Percentiles rank a stretch among this genome's conserved stretches.
Conservation (phyloP, 345 rosid species). For the Syzygium oleosum region DNA sequence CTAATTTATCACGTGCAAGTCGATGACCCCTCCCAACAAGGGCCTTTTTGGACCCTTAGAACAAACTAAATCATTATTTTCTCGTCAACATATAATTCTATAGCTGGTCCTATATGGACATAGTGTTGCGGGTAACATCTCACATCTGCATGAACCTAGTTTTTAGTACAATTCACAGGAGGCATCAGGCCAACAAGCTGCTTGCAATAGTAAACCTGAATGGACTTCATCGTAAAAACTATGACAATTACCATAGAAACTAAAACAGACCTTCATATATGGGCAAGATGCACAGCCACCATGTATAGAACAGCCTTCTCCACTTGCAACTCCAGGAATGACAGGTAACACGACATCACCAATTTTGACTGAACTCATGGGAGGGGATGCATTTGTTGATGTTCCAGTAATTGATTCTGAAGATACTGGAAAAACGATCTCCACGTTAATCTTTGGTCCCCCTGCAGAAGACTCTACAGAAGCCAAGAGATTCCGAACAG, state of each 20-base stretch:
- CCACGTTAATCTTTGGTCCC: slow-evolving; percentile 55
- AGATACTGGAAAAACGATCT: slow-evolving; percentile 92
- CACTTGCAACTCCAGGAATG: slow-evolving; percentile 87
- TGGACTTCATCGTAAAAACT: neutral
- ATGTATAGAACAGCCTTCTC: slow-evolving; percentile 92
- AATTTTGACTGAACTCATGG: slow-evolving; percentile 19
- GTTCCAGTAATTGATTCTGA: slow-evolving; percentile 74
- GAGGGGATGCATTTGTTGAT: slow-evolving; percentile 31
- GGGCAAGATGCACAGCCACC: slow-evolving; percentile 99
- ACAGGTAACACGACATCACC: slow-evolving; percentile 55
- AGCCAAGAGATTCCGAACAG: slow-evolving; percentile 47
- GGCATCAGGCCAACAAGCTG: neutral
- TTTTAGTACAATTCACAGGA: neutral
- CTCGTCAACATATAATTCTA: neutral
- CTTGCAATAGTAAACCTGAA: neutral
- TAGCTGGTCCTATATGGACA: neutral
- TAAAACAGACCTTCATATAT: slow-evolving; percentile 69
- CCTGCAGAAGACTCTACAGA: slow-evolving; percentile 30
- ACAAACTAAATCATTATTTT: neutral
- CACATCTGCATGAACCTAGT: neutral
- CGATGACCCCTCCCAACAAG: neutral
- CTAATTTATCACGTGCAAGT: neutral
- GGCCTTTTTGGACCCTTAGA: neutral
- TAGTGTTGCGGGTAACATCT: neutral
- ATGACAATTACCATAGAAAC: neutral